These are phyloP conservation scores for Bothriochloa decipiens DNA, from an alignment of 176 grass and related monocot species.

Conservation along the genomic window DNA sequence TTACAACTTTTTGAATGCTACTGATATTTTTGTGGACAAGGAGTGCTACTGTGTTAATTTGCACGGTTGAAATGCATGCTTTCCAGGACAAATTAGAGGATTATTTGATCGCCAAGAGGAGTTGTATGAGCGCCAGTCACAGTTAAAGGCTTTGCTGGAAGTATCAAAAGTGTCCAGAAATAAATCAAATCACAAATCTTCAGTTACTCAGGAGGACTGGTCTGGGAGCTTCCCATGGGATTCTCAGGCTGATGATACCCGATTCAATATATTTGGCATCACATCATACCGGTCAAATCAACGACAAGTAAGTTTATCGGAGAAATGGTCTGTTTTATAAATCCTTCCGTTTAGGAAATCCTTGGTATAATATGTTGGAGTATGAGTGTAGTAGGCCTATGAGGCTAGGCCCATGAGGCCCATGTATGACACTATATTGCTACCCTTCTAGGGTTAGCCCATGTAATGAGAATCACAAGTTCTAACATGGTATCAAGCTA, in stretches of 20 bases:
- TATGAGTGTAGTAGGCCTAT: too few species aligned
- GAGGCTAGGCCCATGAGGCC: too few species aligned
- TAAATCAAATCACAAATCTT: conserved; percentile 28
- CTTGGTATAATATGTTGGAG: conserved; percentile 33
- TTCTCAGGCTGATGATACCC: conserved; percentile 61
- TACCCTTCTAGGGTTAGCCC: too few species aligned
- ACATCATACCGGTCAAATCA: conserved; percentile 84
- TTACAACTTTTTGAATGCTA: conserved; percentile 13
- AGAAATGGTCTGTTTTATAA: background rate
- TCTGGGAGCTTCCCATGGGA: conserved; percentile 83
- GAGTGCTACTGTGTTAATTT: conserved; percentile 14
- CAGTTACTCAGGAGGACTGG: conserved; percentile 60
- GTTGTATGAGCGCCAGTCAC: conserved; percentile 63
- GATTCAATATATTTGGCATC: conserved; percentile 91
- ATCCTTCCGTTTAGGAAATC: background rate
- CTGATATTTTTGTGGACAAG: background rate
- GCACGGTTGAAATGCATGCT: background rate
- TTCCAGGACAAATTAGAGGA: conserved; percentile 64
- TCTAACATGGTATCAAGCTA: too few species aligned
- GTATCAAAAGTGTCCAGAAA: conserved; percentile 54
- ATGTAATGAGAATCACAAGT: too few species aligned
- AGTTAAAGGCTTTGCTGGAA: conserved; percentile 71
- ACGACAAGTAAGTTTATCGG: conserved; percentile 66
- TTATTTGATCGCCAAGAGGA: conserved; percentile 84
- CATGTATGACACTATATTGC: too few species aligned